Evolutionary conservation across 352 stramenopile species (phyloP).

Genomic region (Pythium phragmiticola): DNA sequence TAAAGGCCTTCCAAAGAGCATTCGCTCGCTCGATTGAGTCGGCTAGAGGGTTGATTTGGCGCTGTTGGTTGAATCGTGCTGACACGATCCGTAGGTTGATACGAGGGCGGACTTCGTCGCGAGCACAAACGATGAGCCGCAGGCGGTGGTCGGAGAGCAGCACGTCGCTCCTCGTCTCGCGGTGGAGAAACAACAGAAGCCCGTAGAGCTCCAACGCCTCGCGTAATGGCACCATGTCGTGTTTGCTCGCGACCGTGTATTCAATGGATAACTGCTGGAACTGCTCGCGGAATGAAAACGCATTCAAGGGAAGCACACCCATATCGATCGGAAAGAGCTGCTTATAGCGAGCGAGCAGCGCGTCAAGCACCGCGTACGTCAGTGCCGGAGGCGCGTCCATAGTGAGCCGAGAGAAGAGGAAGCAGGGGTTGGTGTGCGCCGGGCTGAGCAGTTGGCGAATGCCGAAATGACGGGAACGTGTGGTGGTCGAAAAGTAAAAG

Average conservation of each 20-base stretch:
- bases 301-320: not conserved
- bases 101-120: not conserved
- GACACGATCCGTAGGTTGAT: not conserved
- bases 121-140: not conserved
- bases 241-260: not conserved
- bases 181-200: conserved; percentile 13
- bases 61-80: not conserved
- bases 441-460: not conserved
- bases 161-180: conserved; percentile 4
- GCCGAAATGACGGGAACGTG: not conserved
- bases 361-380: not conserved
- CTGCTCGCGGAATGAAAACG: conserved; percentile 1
- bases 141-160: conserved; percentile 4
- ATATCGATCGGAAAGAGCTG: not conserved
- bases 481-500: not conserved
- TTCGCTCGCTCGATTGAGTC: not conserved
- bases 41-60: no score
- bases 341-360: not conserved
- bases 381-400: not conserved
- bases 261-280: not conserved
- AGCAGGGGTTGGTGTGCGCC: not conserved
- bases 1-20: not conserved
- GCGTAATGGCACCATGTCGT: not conserved
- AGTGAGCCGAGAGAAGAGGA: not conserved
- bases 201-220: conserved; percentile 8